Percentiles rank a stretch among this genome's conserved stretches.
These are phyloP conservation scores for Huiozyma naganishii DNA, from an alignment of 805 yeast genomes.

Conservation along the genomic window DNA sequence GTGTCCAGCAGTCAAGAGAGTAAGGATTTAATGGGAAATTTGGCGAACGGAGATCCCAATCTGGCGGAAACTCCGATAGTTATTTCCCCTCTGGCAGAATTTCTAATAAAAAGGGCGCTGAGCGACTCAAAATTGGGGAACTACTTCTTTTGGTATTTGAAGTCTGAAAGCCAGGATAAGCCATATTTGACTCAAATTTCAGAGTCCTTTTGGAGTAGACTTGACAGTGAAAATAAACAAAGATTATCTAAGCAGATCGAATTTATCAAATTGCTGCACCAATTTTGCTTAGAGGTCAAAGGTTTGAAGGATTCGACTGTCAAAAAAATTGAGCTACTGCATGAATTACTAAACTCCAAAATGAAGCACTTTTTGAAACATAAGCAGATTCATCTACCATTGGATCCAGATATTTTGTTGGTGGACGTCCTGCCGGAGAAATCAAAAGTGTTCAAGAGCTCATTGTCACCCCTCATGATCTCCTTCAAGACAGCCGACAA, in stretches of 20 bases:
- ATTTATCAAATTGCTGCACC: conserved; percentile 54
- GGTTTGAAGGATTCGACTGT: conserved; percentile 63
- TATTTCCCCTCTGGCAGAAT: conserved; percentile 58
- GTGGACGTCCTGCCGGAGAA: conserved; percentile 72
- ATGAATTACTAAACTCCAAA: conserved; percentile 32
- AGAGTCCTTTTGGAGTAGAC: conserved; percentile 34
- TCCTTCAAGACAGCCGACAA: conserved; percentile 53
- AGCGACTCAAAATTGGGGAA: conserved; percentile 61
- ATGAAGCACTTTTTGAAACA: conserved; percentile 30
- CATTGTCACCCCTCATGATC: conserved; percentile 79
- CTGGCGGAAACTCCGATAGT: conserved; percentile 16
- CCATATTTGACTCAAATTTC: conserved; percentile 38
- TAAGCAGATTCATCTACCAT: conserved; percentile 58
- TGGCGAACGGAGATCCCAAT: neutral
- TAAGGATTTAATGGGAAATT: neutral
- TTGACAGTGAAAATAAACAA: conserved; percentile 15
- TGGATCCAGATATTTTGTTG: conserved; percentile 69
- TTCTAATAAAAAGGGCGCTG: conserved; percentile 62
- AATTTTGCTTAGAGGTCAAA: conserved; percentile 55
- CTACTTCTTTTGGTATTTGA: conserved; percentile 83
- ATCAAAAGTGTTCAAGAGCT: conserved; percentile 81
- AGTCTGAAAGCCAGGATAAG: conserved; percentile 74
- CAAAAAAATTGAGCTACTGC: conserved; percentile 59
- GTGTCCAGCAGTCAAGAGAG: conserved; percentile 5
- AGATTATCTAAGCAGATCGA: conserved; percentile 50